Evolutionary conservation across 805 yeast genomes (phyloP).

Genomic region (Millerozyma miso): DNA sequence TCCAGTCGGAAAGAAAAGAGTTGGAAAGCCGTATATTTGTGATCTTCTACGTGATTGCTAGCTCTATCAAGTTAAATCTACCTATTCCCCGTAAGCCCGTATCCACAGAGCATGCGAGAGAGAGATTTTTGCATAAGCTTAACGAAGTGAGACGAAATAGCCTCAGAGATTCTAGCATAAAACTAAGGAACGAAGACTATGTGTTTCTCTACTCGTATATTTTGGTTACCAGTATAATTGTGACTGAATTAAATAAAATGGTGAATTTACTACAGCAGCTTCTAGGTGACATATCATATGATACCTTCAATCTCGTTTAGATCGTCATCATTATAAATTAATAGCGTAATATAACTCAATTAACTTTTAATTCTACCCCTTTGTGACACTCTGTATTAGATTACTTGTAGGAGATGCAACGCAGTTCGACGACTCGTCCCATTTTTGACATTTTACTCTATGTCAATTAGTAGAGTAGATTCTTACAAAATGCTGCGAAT

Average conservation of each 20-base stretch:
- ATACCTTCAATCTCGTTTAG: constrained; percentile 46
- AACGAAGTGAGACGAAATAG: constrained; percentile 47
- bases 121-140: constrained; percentile 61
- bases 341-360: no score
- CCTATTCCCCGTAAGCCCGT: constrained; percentile 79
- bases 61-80: constrained; percentile 69
- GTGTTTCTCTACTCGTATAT: constrained; percentile 73
- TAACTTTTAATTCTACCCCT: no score
- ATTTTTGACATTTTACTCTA: not conserved
- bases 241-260: constrained; percentile 59
- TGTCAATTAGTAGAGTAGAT: not conserved
- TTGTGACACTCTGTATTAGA: no score
- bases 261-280: constrained; percentile 51
- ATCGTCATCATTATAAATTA: not conserved
- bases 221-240: constrained; percentile 63
- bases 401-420: no score
- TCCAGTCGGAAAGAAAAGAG: constrained; percentile 58
- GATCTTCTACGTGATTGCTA: constrained; percentile 73
- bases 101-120: constrained; percentile 69
- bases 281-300: constrained; percentile 65
- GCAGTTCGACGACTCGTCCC: no score
- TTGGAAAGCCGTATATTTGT: constrained; percentile 68
- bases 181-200: constrained; percentile 63
- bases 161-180: constrained; percentile 17
- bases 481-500: not conserved